Evolutionary conservation across 1,284 basidiomycete species (phyloP).

Genomic region (Tylopilus orsonianus): DNA sequence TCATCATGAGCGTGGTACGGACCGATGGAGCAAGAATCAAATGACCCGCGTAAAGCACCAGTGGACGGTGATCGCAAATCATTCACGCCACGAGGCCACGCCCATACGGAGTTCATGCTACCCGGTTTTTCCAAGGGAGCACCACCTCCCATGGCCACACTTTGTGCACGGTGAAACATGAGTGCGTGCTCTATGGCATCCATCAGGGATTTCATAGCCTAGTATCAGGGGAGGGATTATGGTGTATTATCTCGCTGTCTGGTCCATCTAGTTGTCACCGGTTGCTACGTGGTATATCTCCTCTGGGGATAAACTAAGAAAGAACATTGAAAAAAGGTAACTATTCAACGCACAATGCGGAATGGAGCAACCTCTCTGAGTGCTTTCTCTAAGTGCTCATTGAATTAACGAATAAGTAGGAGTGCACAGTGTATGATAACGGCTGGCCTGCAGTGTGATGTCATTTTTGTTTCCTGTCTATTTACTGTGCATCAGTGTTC

Average conservation of each 20-base stretch:
- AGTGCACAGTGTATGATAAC: conserved; percentile 82
- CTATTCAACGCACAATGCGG: conserved; percentile 56
- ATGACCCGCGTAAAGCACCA: too few species aligned
- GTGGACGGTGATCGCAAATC: too few species aligned
- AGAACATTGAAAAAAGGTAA: neutral
- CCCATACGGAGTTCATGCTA: neutral
- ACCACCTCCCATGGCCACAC: conserved; percentile 15
- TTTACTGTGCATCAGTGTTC: neutral
- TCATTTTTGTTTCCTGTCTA: conserved; percentile 88
- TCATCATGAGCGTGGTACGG: too few species aligned
- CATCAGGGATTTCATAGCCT: conserved; percentile 82
- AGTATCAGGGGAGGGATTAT: neutral
- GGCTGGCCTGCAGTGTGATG: conserved; percentile 93
- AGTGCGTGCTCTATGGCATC: conserved; percentile 80
- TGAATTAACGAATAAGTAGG: conserved; percentile 95
- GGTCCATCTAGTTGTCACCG: conserved; percentile 51
- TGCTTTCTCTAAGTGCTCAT: too few species aligned
- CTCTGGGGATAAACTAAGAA: conserved; percentile 40
- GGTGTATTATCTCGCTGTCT: conserved; percentile 33
- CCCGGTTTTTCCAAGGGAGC: too few species aligned
- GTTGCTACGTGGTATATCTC: conserved; percentile 55
- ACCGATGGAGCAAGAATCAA: too few species aligned
- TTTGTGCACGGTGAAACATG: conserved; percentile 47
- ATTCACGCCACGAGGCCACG: too few species aligned
- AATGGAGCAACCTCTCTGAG: conserved; percentile 83